phyloP scores from a whole-genome alignment of 257 asterid genomes.

The Solanum tarapatanum region DNA sequence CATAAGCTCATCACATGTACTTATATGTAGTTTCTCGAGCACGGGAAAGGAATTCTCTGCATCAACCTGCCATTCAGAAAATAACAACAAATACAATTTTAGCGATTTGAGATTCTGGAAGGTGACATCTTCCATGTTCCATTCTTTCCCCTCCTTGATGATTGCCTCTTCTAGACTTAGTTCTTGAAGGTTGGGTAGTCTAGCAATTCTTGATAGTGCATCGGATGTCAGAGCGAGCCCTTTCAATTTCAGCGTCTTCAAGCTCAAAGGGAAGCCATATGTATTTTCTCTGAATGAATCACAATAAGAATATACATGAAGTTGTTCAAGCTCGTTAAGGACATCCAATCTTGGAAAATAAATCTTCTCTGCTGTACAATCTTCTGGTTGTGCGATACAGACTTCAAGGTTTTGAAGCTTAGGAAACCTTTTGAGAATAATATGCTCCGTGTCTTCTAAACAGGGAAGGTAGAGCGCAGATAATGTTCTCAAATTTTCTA shows the following conservation, averaged over 20 bases:
- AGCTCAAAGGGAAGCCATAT: background rate
- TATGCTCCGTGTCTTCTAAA: background rate
- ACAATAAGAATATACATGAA: background rate
- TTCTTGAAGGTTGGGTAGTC: background rate
- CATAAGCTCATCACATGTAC: fast-evolving
- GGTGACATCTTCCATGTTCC: background rate
- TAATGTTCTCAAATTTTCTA: background rate
- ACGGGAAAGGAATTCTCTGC: background rate
- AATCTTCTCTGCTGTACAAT: background rate
- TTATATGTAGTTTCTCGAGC: background rate
- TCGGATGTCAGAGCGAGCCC: background rate
- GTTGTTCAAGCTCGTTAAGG: background rate
- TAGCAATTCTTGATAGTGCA: background rate
- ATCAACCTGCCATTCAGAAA: background rate
- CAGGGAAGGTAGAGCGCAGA: background rate
- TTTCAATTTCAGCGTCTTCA: background rate
- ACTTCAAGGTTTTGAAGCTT: background rate
- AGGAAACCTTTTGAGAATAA: background rate
- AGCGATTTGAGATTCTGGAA: background rate
- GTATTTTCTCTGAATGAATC: background rate
- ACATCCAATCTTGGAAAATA: background rate
- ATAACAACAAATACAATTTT: background rate
- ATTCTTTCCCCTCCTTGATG: background rate
- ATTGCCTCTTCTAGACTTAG: background rate
- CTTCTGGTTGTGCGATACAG: background rate